These are phyloP conservation scores for Pleurotus ostreatus DNA, from an alignment of 768 basidiomycete species.

Conservation along the genomic window DNA sequence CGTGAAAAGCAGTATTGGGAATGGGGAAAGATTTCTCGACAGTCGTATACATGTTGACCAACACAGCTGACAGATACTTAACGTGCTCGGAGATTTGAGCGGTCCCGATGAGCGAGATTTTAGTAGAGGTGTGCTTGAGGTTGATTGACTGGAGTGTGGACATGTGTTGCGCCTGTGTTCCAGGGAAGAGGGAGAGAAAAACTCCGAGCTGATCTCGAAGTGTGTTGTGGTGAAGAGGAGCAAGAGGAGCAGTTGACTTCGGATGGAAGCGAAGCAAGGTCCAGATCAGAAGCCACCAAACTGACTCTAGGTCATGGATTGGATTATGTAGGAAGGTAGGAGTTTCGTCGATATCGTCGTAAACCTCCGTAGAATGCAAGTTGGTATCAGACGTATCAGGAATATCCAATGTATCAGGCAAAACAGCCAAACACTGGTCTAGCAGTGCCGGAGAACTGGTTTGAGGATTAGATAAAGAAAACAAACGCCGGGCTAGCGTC, in stretches of 20 bases:
- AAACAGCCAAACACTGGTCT: too few species aligned
- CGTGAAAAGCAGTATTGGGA: too few species aligned
- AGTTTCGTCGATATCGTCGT: background rate
- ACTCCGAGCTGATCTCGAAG: background rate
- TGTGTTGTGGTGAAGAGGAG: background rate
- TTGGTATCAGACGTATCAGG: too few species aligned
- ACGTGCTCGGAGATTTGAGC: too few species aligned
- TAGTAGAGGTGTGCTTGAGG: too few species aligned
- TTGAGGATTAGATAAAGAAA: background rate
- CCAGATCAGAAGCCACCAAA: slow-evolving; percentile 1
- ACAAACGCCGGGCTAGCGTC: background rate
- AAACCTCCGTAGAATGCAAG: too few species aligned
- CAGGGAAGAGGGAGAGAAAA: background rate
- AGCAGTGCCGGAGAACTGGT: too few species aligned
- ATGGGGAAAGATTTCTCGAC: too few species aligned
- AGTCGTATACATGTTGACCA: too few species aligned
- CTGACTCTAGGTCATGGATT: background rate
- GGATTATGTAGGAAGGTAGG: background rate
- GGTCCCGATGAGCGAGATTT: too few species aligned
- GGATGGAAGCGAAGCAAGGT: background rate
- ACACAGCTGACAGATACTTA: too few species aligned
- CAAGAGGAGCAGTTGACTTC: background rate
- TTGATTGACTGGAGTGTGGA: background rate
- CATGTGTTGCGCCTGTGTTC: background rate
- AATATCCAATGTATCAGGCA: too few species aligned